Base-by-base conservation (phyloP, 2,329 filamentous ascomycete genomes). In the Hypoxylon sp. region DNA sequence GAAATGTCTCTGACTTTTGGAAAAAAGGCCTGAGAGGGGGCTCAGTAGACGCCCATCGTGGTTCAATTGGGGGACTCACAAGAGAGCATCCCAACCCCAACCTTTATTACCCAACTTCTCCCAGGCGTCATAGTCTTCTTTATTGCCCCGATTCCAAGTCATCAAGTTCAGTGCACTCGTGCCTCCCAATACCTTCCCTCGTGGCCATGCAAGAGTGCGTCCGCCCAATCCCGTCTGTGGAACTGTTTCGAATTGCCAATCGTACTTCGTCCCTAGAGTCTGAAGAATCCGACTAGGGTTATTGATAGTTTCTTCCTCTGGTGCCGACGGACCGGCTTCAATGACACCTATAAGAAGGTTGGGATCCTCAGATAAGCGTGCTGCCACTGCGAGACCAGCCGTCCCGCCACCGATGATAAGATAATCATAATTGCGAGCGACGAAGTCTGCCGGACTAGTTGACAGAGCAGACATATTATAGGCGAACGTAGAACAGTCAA, bases 91-190 rank as follows among this genome's bases (percentile, higher is more conserved):
- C 85, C 86, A 90, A 0, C 82, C 80, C 88, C 88, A 90, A 1
- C 86, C 88, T 1, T 70, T 61, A 69, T 90, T 90, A 0, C 88
- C 88, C 9, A 90, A 76, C 30, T 80, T 76, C 50, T 83, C 84
- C 88, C 88, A 90, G 0, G 81, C 82, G 75, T 90, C 84, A 49
- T 86, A 85, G 48, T 88, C 85, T 36, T 80, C 79, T 36, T 73
- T 77, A 52, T 79, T 80, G 5, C 81, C 84, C 32, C 84, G 80
- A 58, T 82, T 82, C 80, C 82, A 83, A 51, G 87, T 84, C 84
- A 89, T 86, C 68, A 85, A 86, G 69, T 90, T 89, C 51, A 90
- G 81, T 0, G 85, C 85, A 14, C 83, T 86, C 5, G 89, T 88
- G 5, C 90, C 90, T 17, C 90, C 90, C 0, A 92, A 81, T 0